These are phyloP conservation scores for Fusarium sororula DNA, from an alignment of 2,329 filamentous ascomycete species.

Conservation along the genomic window DNA sequence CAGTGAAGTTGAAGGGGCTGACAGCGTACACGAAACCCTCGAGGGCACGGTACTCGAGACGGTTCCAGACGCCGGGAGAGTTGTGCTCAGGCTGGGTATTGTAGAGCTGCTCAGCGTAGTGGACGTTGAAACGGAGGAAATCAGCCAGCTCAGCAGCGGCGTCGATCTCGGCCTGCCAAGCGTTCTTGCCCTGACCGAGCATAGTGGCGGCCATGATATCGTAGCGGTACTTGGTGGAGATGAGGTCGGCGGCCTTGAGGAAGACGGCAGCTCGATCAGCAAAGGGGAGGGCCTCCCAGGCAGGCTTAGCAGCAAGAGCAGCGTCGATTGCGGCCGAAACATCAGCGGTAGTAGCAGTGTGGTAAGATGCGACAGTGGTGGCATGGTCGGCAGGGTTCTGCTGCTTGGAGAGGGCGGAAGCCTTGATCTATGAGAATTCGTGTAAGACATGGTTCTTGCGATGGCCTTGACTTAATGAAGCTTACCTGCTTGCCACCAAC, in stretches of 20 bases:
- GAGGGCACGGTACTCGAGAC: conserved; percentile 86
- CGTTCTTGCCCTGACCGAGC: conserved; percentile 97
- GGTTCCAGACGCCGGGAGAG: conserved; percentile 87
- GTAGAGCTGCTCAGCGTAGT: conserved; percentile 92
- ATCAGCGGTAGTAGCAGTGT: conserved; percentile 79
- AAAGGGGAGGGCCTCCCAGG: conserved; percentile 89
- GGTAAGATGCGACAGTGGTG: conserved; percentile 81
- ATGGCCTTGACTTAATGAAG: background rate
- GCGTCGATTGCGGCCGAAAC: conserved; percentile 83
- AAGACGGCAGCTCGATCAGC: conserved; percentile 92
- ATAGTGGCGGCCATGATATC: conserved; percentile 97
- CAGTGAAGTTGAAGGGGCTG: conserved; percentile 96
- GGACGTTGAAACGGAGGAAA: conserved; percentile 93
- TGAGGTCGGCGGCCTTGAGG: conserved; percentile 92
- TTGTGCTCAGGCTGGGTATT: conserved; percentile 87
- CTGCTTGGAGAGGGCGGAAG: conserved; percentile 73
- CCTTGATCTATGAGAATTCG: conserved; percentile 65
- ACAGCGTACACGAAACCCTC: conserved; percentile 97
- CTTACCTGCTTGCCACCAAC: conserved; percentile 83
- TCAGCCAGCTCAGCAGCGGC: conserved; percentile 91
- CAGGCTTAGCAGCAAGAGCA: conserved; percentile 83
- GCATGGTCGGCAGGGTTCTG: conserved; percentile 85
- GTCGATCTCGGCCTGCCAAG: conserved; percentile 99
- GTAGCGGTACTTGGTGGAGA: conserved; percentile 93
- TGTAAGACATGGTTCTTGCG: conserved; percentile 13